A percentile compares a stretch with the other conserved stretches of the same genome.
Evolutionary conservation across 495 filamentous ascomycete genomes (phyloP).

Genomic region (Achaetomiella virescens): DNA sequence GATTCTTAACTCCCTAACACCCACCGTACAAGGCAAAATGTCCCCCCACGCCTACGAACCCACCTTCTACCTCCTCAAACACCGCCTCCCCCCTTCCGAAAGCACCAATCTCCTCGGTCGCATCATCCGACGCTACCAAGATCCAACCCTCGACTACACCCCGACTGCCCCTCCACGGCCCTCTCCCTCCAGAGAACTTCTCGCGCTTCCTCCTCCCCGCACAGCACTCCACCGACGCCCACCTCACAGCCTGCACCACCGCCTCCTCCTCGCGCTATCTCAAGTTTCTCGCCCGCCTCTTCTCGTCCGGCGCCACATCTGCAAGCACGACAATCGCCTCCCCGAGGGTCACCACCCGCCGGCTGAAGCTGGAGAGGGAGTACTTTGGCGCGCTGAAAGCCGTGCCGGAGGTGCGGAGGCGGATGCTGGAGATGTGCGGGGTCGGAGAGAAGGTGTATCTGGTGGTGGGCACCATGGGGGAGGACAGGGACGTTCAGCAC

Average conservation of each 20-base stretch:
- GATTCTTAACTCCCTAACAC: not conserved
- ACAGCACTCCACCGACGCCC: not conserved
- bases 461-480: not conserved
- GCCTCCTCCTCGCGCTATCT: not conserved
- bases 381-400: not conserved
- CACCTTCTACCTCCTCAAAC: conserved; percentile 4
- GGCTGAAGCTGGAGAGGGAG: not conserved
- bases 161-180: not conserved
- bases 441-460: not conserved
- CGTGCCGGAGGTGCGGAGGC: not conserved
- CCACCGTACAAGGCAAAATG: not conserved
- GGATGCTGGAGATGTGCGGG: not conserved
- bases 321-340: not conserved
- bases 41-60: not conserved
- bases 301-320: not conserved
- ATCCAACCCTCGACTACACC: conserved; percentile 4
- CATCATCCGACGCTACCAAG: conserved; percentile 1
- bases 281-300: not conserved
- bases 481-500: not conserved
- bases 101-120: not conserved
- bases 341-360: not conserved
- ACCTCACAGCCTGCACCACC: not conserved
- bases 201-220: not conserved
- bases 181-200: not conserved
- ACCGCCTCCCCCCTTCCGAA: conserved; percentile 1